These are phyloP conservation scores for Shiraia bambusicola DNA, from an alignment of 2,329 filamentous ascomycete species.

Conservation along the genomic window DNA sequence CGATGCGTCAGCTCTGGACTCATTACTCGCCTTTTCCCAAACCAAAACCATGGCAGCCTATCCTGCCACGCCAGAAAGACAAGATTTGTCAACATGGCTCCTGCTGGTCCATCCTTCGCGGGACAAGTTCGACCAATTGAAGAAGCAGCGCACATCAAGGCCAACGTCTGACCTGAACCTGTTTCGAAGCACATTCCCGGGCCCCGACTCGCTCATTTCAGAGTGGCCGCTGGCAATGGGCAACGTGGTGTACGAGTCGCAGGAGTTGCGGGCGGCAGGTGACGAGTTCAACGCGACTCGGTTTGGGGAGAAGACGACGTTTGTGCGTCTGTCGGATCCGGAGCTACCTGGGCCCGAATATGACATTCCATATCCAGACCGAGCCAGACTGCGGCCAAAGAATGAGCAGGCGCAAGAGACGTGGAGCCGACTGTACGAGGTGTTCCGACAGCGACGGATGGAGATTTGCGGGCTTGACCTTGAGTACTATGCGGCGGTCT, in stretches of 20 bases:
- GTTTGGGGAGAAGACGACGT: constrained; percentile 48
- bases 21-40: constrained; percentile 45
- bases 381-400: constrained; percentile 46
- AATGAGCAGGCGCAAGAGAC: constrained; percentile 50
- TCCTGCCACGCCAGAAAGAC: constrained; percentile 34
- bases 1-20: constrained; percentile 51
- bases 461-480: constrained; percentile 57
- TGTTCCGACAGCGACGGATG: constrained; percentile 53
- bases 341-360: constrained; percentile 54
- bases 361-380: constrained; percentile 49
- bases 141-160: constrained; percentile 25
- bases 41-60: constrained; percentile 40
- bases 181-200: constrained; percentile 35
- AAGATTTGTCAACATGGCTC: constrained; percentile 41
- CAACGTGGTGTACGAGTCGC: constrained; percentile 43
- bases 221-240: constrained; percentile 42
- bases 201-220: constrained; percentile 40
- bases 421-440: constrained; percentile 54
- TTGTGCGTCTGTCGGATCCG: constrained; percentile 50
- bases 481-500: constrained; percentile 43
- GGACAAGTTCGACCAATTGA: constrained; percentile 34
- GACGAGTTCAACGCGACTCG: constrained; percentile 49
- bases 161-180: constrained; percentile 36
- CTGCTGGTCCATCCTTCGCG: constrained; percentile 41
- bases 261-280: constrained; percentile 27